Conservation (phyloP, 2,329 filamentous ascomycete genomes). For the Diplodia seriata region DNA sequence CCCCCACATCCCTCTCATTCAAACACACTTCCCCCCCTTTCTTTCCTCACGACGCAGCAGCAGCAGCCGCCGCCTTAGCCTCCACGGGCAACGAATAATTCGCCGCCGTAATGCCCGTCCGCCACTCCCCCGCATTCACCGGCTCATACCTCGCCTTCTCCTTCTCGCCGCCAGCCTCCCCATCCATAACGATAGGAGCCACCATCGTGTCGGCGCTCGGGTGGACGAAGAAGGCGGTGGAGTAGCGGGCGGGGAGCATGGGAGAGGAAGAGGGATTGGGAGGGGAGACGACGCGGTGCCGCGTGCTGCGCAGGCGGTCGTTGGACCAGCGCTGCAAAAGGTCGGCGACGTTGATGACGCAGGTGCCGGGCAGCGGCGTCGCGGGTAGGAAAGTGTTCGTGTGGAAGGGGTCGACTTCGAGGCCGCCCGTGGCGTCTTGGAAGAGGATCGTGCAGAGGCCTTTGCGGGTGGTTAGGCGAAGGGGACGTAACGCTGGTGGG, state of each 20-base stretch:
- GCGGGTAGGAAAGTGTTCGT: conserved; percentile 78
- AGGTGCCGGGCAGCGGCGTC: conserved; percentile 78
- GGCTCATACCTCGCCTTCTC: conserved; percentile 77
- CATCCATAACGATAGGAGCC: conserved; percentile 40
- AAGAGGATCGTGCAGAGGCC: conserved; percentile 60
- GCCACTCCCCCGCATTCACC: conserved; percentile 80
- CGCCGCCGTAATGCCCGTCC: conserved; percentile 76
- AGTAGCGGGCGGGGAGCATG: conserved; percentile 78
- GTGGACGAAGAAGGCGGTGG: conserved; percentile 92
- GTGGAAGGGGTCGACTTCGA: conserved; percentile 68
- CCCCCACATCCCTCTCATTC: too few relatives aligned
- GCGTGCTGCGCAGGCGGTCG: conserved; percentile 86
- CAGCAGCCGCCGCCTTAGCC: neutral
- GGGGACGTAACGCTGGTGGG: neutral
- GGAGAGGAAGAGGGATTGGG: too few relatives aligned
- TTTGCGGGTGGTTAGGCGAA: conserved; percentile 57
- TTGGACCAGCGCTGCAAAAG: conserved; percentile 88
- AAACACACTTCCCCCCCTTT: too few relatives aligned
- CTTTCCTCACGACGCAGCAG: neutral
- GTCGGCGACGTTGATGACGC: conserved; percentile 90
- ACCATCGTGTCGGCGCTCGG: conserved; percentile 80
- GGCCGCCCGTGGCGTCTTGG: conserved; percentile 35
- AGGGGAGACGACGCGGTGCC: conserved; percentile 89
- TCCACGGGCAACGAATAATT: conserved; percentile 57
- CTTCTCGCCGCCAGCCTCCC: conserved; percentile 41